Conservation (phyloP, 163 green algal genomes). For the Trebouxia gelatinosa region DNA sequence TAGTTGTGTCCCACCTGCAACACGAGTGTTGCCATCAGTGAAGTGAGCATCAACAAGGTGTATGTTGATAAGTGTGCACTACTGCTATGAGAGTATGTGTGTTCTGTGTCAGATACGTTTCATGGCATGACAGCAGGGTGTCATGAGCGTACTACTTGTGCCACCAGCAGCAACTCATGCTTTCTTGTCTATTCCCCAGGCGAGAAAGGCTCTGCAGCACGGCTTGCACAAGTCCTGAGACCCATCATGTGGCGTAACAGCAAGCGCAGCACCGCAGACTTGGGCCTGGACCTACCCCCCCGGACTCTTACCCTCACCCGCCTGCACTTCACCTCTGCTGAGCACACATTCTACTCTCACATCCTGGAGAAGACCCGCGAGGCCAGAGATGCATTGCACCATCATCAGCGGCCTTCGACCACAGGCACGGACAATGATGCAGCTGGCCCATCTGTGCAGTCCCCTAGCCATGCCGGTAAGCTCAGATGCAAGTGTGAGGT, state of each 20-base stretch:
- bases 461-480: no score
- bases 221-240: constrained; percentile 54
- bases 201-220: constrained; percentile 19
- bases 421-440: no score
- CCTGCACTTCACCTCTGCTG: constrained; percentile 59
- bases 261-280: constrained; percentile 52
- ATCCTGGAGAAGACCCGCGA: constrained; percentile 27
- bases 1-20: no score
- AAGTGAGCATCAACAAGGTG: no score
- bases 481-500: no score
- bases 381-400: constrained; percentile 21
- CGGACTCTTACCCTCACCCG: constrained; percentile 49
- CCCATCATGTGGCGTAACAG: constrained; percentile 78
- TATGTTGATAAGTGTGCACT: no score
- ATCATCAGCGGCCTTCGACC: neutral
- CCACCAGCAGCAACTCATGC: no score
- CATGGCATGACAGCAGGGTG: no score
- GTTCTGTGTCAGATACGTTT: no score
- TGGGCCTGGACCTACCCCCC: constrained; percentile 64
- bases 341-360: constrained; percentile 64
- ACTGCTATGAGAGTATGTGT: no score
- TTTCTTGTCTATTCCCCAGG: constrained; percentile 37
- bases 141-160: no score
- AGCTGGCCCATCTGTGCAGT: constrained; percentile 4
- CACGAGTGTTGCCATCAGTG: no score